Evolutionary conservation across 768 basidiomycete genomes (phyloP).

Genomic region (Amanita pallidorosea): DNA sequence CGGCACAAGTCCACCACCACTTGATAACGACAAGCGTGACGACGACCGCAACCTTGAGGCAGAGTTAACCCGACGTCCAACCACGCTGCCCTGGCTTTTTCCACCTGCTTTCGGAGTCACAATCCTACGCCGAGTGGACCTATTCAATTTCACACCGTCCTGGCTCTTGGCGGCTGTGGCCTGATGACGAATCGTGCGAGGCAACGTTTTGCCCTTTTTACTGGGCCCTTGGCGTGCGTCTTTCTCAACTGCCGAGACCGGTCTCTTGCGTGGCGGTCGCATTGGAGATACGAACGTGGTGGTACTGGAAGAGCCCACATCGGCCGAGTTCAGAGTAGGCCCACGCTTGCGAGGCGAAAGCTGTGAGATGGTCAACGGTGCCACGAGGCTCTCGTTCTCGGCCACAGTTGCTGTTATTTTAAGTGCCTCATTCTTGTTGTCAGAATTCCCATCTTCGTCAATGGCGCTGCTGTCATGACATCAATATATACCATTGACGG

Average conservation of each 20-base stretch:
- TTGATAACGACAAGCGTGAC: neutral
- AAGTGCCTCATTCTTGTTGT: neutral
- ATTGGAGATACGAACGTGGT: conserved; percentile 24
- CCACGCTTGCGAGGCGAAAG: conserved; percentile 31
- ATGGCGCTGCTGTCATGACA: neutral
- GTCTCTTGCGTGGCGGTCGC: conserved; percentile 38
- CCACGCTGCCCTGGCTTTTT: neutral
- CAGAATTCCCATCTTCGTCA: neutral
- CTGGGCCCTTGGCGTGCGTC: conserved; percentile 11
- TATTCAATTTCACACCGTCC: neutral
- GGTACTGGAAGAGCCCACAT: conserved; percentile 5
- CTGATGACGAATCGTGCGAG: conserved; percentile 2
- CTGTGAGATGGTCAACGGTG: conserved; percentile 36
- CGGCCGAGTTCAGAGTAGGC: conserved; percentile 1
- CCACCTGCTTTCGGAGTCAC: neutral
- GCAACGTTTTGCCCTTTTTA: conserved; percentile 19
- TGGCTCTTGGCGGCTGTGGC: neutral
- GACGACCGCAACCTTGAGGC: conserved; percentile 6
- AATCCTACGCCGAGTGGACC: neutral
- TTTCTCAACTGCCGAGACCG: conserved; percentile 16
- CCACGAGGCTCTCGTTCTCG: conserved; percentile 3
- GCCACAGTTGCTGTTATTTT: neutral
- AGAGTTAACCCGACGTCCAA: neutral
- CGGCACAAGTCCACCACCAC: neutral
- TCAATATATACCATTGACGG: neutral